Evolutionary conservation across 176 grass and related monocot species (phyloP).

Genomic region (Ensete glaucum): DNA sequence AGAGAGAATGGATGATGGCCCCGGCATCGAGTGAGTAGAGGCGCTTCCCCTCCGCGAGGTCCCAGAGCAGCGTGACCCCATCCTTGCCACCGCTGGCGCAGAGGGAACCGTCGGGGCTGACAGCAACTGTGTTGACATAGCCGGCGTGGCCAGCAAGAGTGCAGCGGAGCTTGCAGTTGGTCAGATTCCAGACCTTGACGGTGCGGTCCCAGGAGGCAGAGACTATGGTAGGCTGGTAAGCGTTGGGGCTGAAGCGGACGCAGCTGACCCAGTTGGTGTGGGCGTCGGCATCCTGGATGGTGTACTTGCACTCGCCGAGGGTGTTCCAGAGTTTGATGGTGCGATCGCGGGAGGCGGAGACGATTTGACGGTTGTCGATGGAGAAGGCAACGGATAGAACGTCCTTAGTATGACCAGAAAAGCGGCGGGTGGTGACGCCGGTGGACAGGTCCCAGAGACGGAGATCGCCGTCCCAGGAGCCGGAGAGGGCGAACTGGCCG

Average conservation of each 20-base stretch:
- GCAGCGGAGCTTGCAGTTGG: constrained; percentile 3
- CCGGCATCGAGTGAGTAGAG: neutral
- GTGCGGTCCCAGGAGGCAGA: constrained; percentile 1
- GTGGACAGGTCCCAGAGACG: constrained; percentile 9
- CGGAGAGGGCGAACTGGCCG: constrained; percentile 9
- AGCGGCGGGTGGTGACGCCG: constrained; percentile 7
- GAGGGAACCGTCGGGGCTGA: constrained; percentile 1
- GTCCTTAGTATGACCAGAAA: constrained; percentile 10
- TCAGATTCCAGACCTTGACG: neutral
- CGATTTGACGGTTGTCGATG: constrained; percentile 16
- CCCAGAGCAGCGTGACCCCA: neutral
- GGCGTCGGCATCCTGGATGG: constrained; percentile 5
- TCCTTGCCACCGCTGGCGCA: neutral
- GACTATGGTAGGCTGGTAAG: neutral
- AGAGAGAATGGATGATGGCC: neutral
- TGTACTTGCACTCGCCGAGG: constrained; percentile 16
- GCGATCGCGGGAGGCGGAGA: constrained; percentile 15
- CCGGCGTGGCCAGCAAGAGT: neutral
- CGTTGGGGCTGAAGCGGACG: constrained; percentile 9
- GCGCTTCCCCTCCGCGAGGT: neutral
- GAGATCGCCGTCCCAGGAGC: constrained; percentile 13
- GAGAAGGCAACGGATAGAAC: constrained; percentile 11
- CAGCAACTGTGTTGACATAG: neutral
- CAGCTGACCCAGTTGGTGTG: constrained; percentile 11
- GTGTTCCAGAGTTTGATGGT: constrained; percentile 20